These are phyloP conservation scores for Rhodosporidiobolus odoratus DNA, from an alignment of 768 basidiomycete species.

Conservation along the genomic window DNA sequence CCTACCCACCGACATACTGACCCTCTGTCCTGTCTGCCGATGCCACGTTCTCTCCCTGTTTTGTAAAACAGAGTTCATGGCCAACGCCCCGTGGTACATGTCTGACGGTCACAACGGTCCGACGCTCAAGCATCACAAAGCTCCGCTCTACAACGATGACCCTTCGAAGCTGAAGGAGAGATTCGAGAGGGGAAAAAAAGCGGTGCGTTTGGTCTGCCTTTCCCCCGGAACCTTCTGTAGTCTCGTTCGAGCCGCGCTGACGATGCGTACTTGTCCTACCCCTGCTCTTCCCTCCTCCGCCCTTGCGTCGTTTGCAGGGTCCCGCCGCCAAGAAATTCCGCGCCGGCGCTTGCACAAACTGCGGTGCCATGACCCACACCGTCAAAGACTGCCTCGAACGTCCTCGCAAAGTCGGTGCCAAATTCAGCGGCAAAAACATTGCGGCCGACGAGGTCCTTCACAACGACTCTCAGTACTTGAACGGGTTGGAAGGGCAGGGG, in stretches of 20 bases:
- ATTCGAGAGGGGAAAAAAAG: constrained; percentile 80
- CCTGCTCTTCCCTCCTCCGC: not conserved
- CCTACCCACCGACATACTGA: too few species aligned
- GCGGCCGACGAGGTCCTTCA: constrained; percentile 86
- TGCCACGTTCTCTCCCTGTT: not conserved
- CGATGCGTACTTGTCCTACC: not conserved
- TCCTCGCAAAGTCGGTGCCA: constrained; percentile 92
- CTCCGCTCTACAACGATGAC: constrained; percentile 59
- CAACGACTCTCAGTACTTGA: constrained; percentile 58
- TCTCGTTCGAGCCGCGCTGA: not conserved
- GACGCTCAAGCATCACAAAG: constrained; percentile 88
- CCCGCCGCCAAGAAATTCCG: constrained; percentile 94
- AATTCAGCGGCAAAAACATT: constrained; percentile 82
- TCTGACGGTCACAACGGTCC: constrained; percentile 73
- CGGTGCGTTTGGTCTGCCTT: constrained; percentile 40
- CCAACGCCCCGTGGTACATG: constrained; percentile 97
- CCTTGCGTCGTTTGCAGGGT: constrained; percentile 48
- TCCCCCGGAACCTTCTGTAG: not conserved
- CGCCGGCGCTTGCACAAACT: constrained; percentile 98
- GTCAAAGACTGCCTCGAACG: constrained; percentile 88
- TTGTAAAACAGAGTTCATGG: constrained; percentile 92
- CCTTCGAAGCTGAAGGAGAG: constrained; percentile 73
- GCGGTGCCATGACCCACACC: constrained; percentile 92
- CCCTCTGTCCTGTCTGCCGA: not conserved
- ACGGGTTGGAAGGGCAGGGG: constrained; percentile 37